Conservation (phyloP, 169 alveolate species). For the Miamiensis avidus region DNA sequence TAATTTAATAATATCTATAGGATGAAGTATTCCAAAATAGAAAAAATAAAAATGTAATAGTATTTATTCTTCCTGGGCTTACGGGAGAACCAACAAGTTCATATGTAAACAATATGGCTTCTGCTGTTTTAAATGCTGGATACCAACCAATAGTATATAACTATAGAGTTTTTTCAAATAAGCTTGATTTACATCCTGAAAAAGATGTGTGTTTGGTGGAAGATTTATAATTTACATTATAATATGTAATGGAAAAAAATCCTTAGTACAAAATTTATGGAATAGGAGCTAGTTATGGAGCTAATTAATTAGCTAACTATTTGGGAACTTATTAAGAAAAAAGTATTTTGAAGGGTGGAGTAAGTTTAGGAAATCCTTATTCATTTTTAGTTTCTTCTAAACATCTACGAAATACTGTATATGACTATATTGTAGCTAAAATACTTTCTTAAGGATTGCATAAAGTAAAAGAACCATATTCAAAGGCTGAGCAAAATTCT, state of each 20-base stretch:
- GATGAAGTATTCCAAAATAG: no score
- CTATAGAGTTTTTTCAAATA: neutral
- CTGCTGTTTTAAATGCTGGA: neutral
- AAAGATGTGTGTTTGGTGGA: neutral
- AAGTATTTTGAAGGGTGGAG: neutral
- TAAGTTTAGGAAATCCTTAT: neutral
- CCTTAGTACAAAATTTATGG: neutral
- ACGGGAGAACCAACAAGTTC: neutral
- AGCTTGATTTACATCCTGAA: neutral
- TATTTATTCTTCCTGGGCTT: neutral
- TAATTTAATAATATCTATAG: neutral
- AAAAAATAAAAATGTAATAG: neutral
- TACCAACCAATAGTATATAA: neutral
- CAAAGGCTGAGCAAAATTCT: neutral
- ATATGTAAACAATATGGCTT: neutral
- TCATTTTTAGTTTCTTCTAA: neutral
- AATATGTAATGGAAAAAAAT: no score
- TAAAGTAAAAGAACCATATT: neutral
- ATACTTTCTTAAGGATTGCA: neutral
- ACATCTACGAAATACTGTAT: neutral
- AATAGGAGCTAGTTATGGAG: neutral
- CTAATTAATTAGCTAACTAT: neutral
- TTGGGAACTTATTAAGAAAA: neutral
- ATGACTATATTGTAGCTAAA: neutral
- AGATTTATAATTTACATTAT: neutral